phyloP scores from a whole-genome alignment of 2,329 filamentous ascomycete species.

The Phoma sp. region DNA sequence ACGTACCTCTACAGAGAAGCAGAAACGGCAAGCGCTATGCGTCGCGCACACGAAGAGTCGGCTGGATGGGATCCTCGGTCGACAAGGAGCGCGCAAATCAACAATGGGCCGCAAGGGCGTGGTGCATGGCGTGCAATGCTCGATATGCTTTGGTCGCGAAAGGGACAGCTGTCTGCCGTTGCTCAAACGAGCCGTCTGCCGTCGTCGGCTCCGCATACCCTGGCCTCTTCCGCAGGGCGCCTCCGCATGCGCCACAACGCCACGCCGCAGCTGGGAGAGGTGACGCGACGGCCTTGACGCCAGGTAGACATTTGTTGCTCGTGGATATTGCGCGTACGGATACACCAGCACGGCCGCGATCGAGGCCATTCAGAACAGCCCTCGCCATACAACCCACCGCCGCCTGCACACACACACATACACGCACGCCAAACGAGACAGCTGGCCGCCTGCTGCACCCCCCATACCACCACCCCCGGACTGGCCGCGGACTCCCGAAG shows the following conservation, averaged over 20 bases:
- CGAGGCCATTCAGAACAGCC: background rate
- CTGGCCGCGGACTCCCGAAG: constrained; percentile 36
- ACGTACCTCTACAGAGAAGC: constrained; percentile 48
- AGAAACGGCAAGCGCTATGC: constrained; percentile 25
- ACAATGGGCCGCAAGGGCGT: constrained; percentile 31
- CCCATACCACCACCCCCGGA: constrained; percentile 8
- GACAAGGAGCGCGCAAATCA: constrained; percentile 25
- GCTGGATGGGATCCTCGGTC: constrained; percentile 9
- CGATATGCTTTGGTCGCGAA: constrained; percentile 14
- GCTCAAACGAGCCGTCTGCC: background rate
- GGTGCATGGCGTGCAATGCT: constrained; percentile 29
- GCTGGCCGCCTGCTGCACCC: constrained; percentile 4
- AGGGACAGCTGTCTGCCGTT: constrained; percentile 39
- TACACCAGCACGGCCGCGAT: background rate
- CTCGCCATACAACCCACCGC: background rate
- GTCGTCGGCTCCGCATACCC: constrained; percentile 12
- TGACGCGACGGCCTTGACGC: constrained; percentile 4
- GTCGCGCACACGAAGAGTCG: constrained; percentile 9
- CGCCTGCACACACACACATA: background rate
- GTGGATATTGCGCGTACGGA: no score
- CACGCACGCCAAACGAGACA: constrained; percentile 7
- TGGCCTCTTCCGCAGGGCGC: constrained; percentile 16
- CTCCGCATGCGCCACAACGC: constrained; percentile 8
- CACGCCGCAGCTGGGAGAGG: background rate
- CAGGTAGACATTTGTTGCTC: constrained; percentile 8